Base-by-base conservation (phyloP, 1,284 basidiomycete genomes). In the Leccinum griseonigrum region DNA sequence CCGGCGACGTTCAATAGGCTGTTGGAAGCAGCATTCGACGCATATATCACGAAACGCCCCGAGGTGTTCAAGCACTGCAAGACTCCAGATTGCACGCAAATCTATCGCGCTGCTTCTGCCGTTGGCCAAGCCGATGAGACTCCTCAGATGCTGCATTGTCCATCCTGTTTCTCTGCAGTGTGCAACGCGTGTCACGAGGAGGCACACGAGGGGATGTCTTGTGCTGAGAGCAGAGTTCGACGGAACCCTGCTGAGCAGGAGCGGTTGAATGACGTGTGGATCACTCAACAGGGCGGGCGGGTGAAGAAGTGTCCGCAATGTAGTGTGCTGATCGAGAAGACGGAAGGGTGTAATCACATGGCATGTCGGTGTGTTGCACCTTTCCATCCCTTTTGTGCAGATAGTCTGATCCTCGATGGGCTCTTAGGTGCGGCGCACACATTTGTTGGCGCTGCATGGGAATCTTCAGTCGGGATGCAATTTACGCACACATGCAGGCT, bases 301-400 rank as follows among this genome's bases (percentile, higher is more conserved):
- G 74, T 78, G 54, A 77, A 75, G 60, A 69, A 66, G 36, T 77
- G 76, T 57, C 84, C 83, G 0, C 63, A 66, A 11, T 86, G 84
- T 64, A 67, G 65, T 2, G 74, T 80, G 3, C 77, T 68, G 64
- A 81, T 84, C 52, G 78, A 84, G 68, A 85, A 84, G 65, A 71
- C 64, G 22, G 81, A 77, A 22, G 85, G 85, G 1, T 86, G 84
- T 69, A 85, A 85, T 67, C 85, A 85, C 66, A 81, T 85, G 74
- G 64, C 70, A 7, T 86, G 84, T 66, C 38, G 36, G 71, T 74
- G 34, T 11, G 67, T 46, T 11, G 26, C 26, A 14, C 13, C 10
- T 11, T 13, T 46, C 18, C 11, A 10, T 11, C 36, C 0, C 36
- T 84, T 46, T 10, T 46, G 43, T 18, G 43, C 51, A 77, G 83